These are phyloP conservation scores for Tremella yokohamensis DNA, from an alignment of 768 basidiomycete species.

Conservation along the genomic window DNA sequence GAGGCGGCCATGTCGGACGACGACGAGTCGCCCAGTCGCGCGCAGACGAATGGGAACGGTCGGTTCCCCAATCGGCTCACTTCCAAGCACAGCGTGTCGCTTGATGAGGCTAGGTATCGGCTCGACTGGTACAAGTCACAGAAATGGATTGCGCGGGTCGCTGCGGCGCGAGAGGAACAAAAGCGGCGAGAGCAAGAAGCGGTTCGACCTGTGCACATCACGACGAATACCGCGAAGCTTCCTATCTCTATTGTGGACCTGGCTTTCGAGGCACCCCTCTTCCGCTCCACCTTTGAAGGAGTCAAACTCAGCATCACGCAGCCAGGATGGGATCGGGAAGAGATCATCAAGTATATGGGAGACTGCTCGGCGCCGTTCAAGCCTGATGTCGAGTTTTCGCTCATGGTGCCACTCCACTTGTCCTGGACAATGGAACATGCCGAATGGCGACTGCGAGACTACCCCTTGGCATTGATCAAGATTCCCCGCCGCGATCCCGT, in stretches of 20 bases:
- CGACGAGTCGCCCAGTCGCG: not conserved
- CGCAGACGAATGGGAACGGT: not conserved
- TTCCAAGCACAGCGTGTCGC: slow-evolving; percentile 57
- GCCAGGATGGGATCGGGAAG: slow-evolving; percentile 61
- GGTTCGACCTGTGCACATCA: slow-evolving; percentile 53
- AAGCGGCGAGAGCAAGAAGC: slow-evolving; percentile 58
- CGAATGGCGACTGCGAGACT: slow-evolving; percentile 70
- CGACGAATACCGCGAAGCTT: slow-evolving; percentile 28
- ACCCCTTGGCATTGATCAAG: slow-evolving; percentile 78
- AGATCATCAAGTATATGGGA: slow-evolving; percentile 54
- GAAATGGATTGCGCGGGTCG: slow-evolving; percentile 65
- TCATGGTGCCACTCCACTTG: slow-evolving; percentile 79
- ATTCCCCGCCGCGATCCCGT: slow-evolving; percentile 56
- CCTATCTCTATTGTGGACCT: slow-evolving; percentile 50
- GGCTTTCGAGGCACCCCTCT: slow-evolving; percentile 60
- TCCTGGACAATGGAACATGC: slow-evolving; percentile 64
- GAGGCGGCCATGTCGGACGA: slow-evolving; percentile 8
- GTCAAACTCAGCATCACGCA: slow-evolving; percentile 59
- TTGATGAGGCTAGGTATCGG: slow-evolving; percentile 67
- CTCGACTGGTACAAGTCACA: slow-evolving; percentile 67
- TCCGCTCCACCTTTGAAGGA: slow-evolving; percentile 64
- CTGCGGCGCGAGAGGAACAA: slow-evolving; percentile 56
- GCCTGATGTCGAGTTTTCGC: slow-evolving; percentile 65
- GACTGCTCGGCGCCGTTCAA: slow-evolving; percentile 68
- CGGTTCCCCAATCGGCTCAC: slow-evolving; percentile 9